These are phyloP conservation scores for Neopestalotiopsis rosae DNA, from an alignment of 2,329 filamentous ascomycete genomes.

Conservation along the genomic window DNA sequence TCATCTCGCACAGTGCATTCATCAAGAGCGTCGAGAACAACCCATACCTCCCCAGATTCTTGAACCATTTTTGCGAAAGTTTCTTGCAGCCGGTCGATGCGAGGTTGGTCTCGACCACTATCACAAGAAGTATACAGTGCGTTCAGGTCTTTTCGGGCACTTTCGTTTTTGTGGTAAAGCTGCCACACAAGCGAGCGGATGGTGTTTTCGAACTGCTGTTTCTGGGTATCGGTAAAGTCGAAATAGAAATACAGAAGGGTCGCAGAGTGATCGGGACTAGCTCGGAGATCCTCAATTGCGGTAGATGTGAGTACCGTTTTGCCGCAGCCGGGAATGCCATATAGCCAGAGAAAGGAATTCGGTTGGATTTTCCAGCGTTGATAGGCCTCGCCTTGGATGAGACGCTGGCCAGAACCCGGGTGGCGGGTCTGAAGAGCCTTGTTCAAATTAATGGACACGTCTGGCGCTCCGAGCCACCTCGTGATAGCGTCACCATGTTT, in stretches of 20 bases:
- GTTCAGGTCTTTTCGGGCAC: slow-evolving; percentile 28
- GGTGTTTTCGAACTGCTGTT: slow-evolving; percentile 39
- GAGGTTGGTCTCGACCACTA: slow-evolving; percentile 30
- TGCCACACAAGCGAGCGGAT: slow-evolving; percentile 43
- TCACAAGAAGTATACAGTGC: slow-evolving; percentile 30
- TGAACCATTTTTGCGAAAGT: slow-evolving; percentile 29
- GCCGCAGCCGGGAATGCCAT: slow-evolving; percentile 47
- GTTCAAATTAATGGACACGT: slow-evolving; percentile 32
- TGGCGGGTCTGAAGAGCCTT: slow-evolving; percentile 36
- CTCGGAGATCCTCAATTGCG: slow-evolving; percentile 34
- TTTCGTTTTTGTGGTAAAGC: slow-evolving; percentile 30
- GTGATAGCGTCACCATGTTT: no score
- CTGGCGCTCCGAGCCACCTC: not conserved
- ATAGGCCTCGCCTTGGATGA: slow-evolving; percentile 36
- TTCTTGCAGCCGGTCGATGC: slow-evolving; percentile 10
- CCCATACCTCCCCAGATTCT: slow-evolving; percentile 25
- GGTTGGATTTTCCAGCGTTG: slow-evolving; percentile 34
- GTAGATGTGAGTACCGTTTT: slow-evolving; percentile 46
- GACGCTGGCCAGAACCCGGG: slow-evolving; percentile 39
- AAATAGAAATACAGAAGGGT: slow-evolving; percentile 41
- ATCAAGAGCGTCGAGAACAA: slow-evolving; percentile 38
- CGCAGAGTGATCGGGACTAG: not conserved
- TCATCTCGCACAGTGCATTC: slow-evolving; percentile 26
- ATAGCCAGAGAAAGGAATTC: slow-evolving; percentile 41
- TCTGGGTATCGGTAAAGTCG: slow-evolving; percentile 43